Evolutionary conservation across 371 early-diverging fungal genomes (phyloP).

Genomic region (Batkoa obscura): DNA sequence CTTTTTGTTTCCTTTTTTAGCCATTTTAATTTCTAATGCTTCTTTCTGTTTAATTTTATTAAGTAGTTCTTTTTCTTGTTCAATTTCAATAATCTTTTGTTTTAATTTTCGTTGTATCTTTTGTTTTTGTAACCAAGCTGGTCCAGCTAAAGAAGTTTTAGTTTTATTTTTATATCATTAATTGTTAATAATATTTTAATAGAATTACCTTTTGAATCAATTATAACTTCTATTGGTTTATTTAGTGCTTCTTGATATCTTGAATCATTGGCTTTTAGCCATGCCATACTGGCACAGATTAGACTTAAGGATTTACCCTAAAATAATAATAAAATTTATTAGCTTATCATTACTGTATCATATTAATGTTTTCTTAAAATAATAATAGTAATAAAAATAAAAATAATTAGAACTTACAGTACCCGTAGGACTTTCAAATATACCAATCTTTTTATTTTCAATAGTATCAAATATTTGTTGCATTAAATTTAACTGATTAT

Average conservation of each 20-base stretch:
- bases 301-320: constrained; percentile 75
- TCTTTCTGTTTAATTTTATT: constrained; percentile 13
- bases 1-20: constrained; percentile 6
- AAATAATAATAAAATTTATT: neutral
- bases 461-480: constrained; percentile 37
- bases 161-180: neutral
- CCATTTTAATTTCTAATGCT: neutral
- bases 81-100: constrained; percentile 6
- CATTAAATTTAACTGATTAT: constrained; percentile 70
- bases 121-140: constrained; percentile 21
- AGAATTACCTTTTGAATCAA: too few relatives aligned
- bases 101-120: constrained; percentile 8
- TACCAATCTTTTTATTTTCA: constrained; percentile 44
- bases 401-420: constrained; percentile 25
- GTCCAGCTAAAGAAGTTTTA: constrained; percentile 6
- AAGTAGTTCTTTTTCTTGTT: constrained; percentile 13
- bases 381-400: too few relatives aligned
- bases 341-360: too few relatives aligned
- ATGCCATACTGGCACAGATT: constrained; percentile 62
- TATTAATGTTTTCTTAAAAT: too few relatives aligned
- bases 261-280: constrained; percentile 24
- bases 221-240: too few relatives aligned
- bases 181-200: too few relatives aligned
- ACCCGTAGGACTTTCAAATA: constrained; percentile 84
- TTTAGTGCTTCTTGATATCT: neutral